Evolutionary conservation across 2,329 filamentous ascomycete genomes (phyloP), one percentile per base, ranked within the genome.

Genomic region (Pseudogymnoascus destructans): DNA sequence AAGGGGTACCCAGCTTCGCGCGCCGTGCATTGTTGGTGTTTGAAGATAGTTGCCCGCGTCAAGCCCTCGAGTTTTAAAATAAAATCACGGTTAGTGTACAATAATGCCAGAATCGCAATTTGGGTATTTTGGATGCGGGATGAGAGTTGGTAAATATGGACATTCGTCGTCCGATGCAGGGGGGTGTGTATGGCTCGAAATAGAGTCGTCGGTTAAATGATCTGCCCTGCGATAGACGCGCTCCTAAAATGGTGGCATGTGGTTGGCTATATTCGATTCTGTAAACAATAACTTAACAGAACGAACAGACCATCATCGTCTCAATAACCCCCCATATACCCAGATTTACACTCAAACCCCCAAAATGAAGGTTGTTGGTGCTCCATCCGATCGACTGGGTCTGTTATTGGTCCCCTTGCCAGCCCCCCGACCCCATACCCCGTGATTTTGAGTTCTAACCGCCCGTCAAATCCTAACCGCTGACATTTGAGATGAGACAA

Each of bases 401-500:
- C 42, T 49, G 3, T 49, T 49, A 49, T 49, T 49, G 42, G 42
- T 49, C n/a, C 42, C 42, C 3, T 27, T 11, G n/a, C n/a, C n/a
- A 6, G 23, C 3, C 23, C 40, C 42, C 42, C 23, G 42, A 17
- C 23, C 19, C 42, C 23, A 27, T 49, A 49, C 42, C 42, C 42
- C 42, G 23, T 49, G 23, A 49, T 49, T 49, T 55, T 35, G 30
- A 55, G 54, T 36, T 55, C 33, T 55, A 55, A 36, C 54, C 54
- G 54, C 54, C 54, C 30, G 54, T 30, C 54, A 55, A 49, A 55
- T 30, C 7, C 30, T 55, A 55, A 36, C 54, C 54, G 54, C 54
- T 36, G 54, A 55, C 27, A 55, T 55, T 55, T 55, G 33, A 55
- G 54, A 55, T 55, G 54, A 55, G 54, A 55, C 54, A 55, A 36